Conservation (phyloP, 78 protist species). For the Dictyostelium brefeldianum region DNA sequence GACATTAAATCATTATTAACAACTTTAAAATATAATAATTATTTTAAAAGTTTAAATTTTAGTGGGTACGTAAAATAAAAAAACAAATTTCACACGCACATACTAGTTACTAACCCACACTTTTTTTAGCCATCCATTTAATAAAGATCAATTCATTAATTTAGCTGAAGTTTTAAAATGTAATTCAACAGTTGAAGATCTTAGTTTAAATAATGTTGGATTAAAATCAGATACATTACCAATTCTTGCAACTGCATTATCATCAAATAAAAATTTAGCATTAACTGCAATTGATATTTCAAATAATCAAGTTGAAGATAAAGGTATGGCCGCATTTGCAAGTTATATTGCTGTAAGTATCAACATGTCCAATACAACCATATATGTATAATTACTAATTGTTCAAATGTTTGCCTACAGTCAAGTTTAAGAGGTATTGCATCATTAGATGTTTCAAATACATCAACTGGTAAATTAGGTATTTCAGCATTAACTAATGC, state of each 20-base stretch:
- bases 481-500: constrained; percentile 41
- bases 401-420: not conserved
- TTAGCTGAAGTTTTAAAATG: constrained; percentile 65
- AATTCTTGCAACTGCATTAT: constrained; percentile 45
- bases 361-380: too few relatives aligned
- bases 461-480: constrained; percentile 33
- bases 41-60: constrained; percentile 74
- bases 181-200: constrained; percentile 67
- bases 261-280: constrained; percentile 70
- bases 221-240: constrained; percentile 62
- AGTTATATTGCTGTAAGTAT: constrained; percentile 62
- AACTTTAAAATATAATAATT: constrained; percentile 66
- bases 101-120: too few relatives aligned
- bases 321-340: constrained; percentile 59
- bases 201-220: constrained; percentile 52
- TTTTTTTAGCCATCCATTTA: constrained; percentile 25
- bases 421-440: constrained; percentile 65
- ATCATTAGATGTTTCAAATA: constrained; percentile 38
- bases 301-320: constrained; percentile 80
- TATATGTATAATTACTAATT: not conserved
- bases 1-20: constrained; percentile 72
- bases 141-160: constrained; percentile 29
- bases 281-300: constrained; percentile 60
- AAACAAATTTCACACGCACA: too few relatives aligned
- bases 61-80: constrained; percentile 51